Base-by-base conservation (phyloP, 2,329 filamentous ascomycete genomes). In the Thielaviopsis euricoi region DNA sequence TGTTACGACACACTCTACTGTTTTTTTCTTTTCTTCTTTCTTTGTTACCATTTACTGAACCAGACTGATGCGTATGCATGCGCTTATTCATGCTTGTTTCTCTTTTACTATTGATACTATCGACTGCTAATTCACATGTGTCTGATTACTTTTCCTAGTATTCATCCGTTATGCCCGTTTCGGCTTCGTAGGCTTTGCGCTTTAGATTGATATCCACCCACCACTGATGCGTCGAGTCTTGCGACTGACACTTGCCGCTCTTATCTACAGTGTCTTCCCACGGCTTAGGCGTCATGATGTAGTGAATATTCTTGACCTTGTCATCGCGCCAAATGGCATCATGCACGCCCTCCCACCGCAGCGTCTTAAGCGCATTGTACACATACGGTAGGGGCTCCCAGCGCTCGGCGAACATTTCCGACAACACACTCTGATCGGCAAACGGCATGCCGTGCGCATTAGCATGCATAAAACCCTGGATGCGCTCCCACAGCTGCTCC, bases 361-460 rank as follows among this genome's bases (percentile, higher is more conserved):
- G 61, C 17, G 80, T 82, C 74, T 83, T 82, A 61, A 83, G 73
- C 10, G 78, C 80, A 62, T 83, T 83, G 66, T 82, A 83, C 15
- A 75, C 69, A 63, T 82, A 83, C 1, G 79, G 78, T 63, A 83
- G 69, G 6, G 76, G 66, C 13, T 78, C 75, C 80, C 80, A 83
- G 37, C 77, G 71, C 37, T 71, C 75, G 12, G 67, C 67, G 68
- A 78, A 83, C 22, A 81, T 67, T 53, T 77, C 75, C 3, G 76
- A 75, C 21, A 83, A 71, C 53, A 83, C 70, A 33, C 72, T 74
- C 69, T 83, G 80, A 65, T 83, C 80, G 29, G 80, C 74, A 62
- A 83, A 83, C 62, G 76, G 74, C 69, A 79, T 74, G 62, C 69
- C 67, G 25, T 67, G 70, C 10, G 71, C 74, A 46, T 74, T 68